Conservation (phyloP, 768 basidiomycete species). For the Boletus rufocinnamomeus region DNA sequence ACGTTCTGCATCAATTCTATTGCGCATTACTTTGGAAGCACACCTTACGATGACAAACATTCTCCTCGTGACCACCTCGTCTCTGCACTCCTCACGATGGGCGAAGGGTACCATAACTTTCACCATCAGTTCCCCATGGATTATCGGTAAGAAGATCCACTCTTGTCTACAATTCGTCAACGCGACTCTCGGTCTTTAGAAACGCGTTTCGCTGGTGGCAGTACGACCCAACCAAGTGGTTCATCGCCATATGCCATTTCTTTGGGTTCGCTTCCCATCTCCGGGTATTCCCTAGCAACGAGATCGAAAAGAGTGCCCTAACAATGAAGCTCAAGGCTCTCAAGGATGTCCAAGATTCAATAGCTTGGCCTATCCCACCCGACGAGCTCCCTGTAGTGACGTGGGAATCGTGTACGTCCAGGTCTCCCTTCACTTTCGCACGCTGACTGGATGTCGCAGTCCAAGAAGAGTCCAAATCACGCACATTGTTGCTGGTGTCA, state of each 20-base stretch:
- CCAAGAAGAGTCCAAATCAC: slow-evolving; percentile 63
- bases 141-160: slow-evolving; percentile 33
- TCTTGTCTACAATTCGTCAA: slow-evolving; percentile 4
- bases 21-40: slow-evolving; percentile 80
- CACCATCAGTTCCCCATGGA: slow-evolving; percentile 90
- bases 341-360: slow-evolving; percentile 58
- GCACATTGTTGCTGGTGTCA: slow-evolving; percentile 69
- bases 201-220: slow-evolving; percentile 78
- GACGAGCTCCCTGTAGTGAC: slow-evolving; percentile 71
- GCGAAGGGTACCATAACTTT: slow-evolving; percentile 71
- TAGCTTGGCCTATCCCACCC: slow-evolving; percentile 59
- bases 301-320: slow-evolving; percentile 78
- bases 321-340: slow-evolving; percentile 83
- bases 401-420: slow-evolving; percentile 76
- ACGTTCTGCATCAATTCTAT: slow-evolving; percentile 90
- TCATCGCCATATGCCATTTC: slow-evolving; percentile 66
- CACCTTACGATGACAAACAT: slow-evolving; percentile 80
- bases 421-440: not conserved
- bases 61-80: slow-evolving; percentile 78
- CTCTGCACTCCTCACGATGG: slow-evolving; percentile 80
- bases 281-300: slow-evolving; percentile 84
- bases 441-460: slow-evolving; percentile 40
- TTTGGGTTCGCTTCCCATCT: slow-evolving; percentile 80
- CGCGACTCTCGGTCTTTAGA: slow-evolving; percentile 30
- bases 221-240: slow-evolving; percentile 75